Conservation (phyloP, 2,329 filamentous ascomycete genomes). For the Fonsecaea erecta region DNA sequence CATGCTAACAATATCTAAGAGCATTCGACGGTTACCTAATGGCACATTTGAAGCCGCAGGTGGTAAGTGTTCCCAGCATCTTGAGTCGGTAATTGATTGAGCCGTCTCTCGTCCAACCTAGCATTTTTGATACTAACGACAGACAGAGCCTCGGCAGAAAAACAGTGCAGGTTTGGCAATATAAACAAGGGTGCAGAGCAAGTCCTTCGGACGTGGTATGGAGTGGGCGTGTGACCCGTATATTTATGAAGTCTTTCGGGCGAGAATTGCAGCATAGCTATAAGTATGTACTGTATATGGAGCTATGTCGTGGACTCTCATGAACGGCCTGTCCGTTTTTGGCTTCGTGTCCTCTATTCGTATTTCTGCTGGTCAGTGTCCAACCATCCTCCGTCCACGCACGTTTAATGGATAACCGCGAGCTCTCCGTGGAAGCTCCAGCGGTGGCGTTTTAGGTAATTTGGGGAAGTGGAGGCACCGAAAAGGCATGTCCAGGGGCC, state of each 20-base stretch:
- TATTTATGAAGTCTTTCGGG: background rate
- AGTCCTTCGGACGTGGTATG: background rate
- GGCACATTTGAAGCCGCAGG: conserved; percentile 77
- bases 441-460: background rate
- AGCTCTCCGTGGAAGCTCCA: background rate
- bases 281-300: too few relatives aligned
- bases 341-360: too few relatives aligned
- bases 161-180: conserved; percentile 7
- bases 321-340: too few relatives aligned
- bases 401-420: background rate
- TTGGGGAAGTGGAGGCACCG: too few relatives aligned
- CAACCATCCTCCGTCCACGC: too few relatives aligned
- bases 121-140: background rate
- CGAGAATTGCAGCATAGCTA: background rate
- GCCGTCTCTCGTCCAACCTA: background rate
- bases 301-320: background rate
- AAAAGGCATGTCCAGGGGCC: background rate
- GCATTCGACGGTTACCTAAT: conserved; percentile 63
- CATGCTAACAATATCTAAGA: background rate
- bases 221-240: background rate
- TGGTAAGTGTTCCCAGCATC: conserved; percentile 41
- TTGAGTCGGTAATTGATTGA: background rate
- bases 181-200: background rate
- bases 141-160: conserved; percentile 10
- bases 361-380: too few relatives aligned